Percentiles rank a stretch among this genome's conserved stretches.
Evolutionary conservation across 768 basidiomycete species (phyloP).

Genomic region (Mycena polygramma): DNA sequence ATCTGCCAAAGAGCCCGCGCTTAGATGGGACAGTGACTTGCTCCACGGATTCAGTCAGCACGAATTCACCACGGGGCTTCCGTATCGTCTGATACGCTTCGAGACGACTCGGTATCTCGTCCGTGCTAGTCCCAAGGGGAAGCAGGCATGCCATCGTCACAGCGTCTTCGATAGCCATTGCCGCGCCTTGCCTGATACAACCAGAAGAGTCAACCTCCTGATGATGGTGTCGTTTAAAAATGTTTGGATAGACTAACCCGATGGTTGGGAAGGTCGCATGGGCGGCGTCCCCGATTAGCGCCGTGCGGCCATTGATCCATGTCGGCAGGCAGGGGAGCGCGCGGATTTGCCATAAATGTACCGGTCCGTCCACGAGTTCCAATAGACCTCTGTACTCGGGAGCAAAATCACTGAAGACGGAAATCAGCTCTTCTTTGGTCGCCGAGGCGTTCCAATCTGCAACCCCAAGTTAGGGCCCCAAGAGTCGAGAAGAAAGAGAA

Average conservation of each 20-base stretch:
- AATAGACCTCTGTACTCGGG: background rate
- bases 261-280: slow-evolving; percentile 17
- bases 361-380: slow-evolving; percentile 5
- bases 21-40: background rate
- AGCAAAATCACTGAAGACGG: background rate
- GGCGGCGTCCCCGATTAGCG: slow-evolving; percentile 1
- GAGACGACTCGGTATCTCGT: slow-evolving; percentile 2
- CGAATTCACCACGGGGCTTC: slow-evolving; percentile 12
- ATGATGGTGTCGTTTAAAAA: too few relatives aligned
- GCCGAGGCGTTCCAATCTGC: background rate
- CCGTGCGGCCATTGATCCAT: slow-evolving; percentile 6
- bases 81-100: slow-evolving; percentile 11
- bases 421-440: background rate
- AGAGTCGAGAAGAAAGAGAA: background rate
- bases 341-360: slow-evolving; percentile 19
- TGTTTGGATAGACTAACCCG: background rate
- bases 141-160: slow-evolving; percentile 17
- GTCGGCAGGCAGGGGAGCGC: slow-evolving; percentile 4
- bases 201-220: too few relatives aligned
- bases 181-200: slow-evolving; percentile 11
- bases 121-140: background rate
- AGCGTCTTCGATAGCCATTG: slow-evolving; percentile 15
- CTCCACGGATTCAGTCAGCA: slow-evolving; percentile 8
- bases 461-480: background rate
- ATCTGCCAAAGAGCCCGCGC: background rate